phyloP scores from a whole-genome alignment of 257 asterid species.

The Leptodermis oblonga region DNA sequence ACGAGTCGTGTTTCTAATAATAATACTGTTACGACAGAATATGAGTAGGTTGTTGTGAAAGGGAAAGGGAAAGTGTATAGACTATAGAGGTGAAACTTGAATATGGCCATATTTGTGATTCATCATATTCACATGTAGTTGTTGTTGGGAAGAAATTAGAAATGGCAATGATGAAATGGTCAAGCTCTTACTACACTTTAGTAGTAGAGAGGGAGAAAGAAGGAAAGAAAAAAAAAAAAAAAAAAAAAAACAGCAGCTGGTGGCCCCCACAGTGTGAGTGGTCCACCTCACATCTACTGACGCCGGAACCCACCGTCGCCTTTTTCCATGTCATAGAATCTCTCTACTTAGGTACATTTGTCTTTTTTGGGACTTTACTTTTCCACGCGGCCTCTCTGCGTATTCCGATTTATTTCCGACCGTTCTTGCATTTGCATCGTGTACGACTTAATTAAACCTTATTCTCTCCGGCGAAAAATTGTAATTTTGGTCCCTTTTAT shows the following conservation, averaged over 20 bases:
- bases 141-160: not conserved
- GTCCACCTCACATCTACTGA: conserved; percentile 25
- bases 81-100: no score
- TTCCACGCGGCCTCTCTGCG: conserved; percentile 1
- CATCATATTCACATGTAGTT: not conserved
- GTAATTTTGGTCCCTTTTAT: no score
- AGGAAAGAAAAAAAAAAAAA: not conserved
- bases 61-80: no score
- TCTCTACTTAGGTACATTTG: conserved; percentile 22
- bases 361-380: conserved; percentile 4
- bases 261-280: conserved; percentile 1
- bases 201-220: not conserved
- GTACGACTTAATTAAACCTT: no score
- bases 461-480: no score
- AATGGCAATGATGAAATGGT: not conserved
- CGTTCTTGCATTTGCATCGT: no score
- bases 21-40: no score
- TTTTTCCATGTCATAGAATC: conserved; percentile 14
- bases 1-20: no score
- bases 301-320: conserved; percentile 7
- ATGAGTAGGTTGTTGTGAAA: no score
- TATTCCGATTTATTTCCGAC: no score
- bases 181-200: not conserved
- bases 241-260: not conserved
- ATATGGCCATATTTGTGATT: no score